Conservation (phyloP, 257 asterid species). For the Apocynum venetum region DNA sequence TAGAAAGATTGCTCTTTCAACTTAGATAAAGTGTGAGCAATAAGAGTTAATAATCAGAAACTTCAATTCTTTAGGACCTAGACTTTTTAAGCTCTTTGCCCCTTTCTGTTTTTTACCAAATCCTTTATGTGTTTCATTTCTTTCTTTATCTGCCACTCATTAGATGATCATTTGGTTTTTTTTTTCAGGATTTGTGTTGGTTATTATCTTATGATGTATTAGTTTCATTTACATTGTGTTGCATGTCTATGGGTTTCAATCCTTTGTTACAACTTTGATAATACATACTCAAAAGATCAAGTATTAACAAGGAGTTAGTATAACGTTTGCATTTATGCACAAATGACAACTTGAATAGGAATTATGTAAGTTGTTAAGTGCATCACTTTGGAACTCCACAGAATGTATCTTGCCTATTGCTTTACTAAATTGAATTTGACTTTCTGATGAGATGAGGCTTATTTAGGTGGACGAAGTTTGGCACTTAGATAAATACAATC, state of each 20-base stretch:
- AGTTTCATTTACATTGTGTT: no score
- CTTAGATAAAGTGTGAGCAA: neutral
- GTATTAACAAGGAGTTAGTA: neutral
- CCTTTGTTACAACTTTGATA: neutral
- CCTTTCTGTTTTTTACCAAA: neutral
- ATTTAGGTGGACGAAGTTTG: slow-evolving; percentile 4
- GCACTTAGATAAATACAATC: no score
- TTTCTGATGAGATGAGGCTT: neutral
- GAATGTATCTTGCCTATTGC: neutral
- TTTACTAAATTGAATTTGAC: neutral
- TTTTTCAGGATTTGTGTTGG: no score
- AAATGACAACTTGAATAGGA: neutral
- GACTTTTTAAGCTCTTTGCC: neutral
- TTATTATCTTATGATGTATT: neutral
- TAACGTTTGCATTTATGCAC: no score
- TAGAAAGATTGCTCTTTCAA: neutral
- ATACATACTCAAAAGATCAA: neutral
- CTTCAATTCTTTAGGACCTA: neutral
- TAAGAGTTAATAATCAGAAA: neutral
- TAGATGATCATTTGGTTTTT: neutral
- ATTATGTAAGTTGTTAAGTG: neutral
- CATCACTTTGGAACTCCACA: neutral
- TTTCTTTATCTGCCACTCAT: neutral
- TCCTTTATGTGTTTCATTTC: neutral
- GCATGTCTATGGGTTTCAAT: neutral